Base-by-base conservation (phyloP, 805 yeast species). In the Hermanozyma aechmeae region DNA sequence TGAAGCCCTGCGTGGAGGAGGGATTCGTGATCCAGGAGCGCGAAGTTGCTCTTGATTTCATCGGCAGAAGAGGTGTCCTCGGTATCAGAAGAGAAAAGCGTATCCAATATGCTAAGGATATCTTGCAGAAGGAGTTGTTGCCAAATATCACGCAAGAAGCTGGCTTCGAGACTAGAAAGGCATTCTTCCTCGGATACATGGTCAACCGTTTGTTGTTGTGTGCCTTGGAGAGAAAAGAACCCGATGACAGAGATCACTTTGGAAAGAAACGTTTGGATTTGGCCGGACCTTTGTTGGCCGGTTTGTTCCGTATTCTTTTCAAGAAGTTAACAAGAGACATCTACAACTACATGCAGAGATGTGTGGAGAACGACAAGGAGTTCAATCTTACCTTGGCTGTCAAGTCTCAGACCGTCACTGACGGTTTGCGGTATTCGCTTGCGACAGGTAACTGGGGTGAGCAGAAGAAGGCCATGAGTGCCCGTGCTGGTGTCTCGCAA, bases 391-490 rank as follows among this genome's bases (percentile, higher is more conserved):
- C 94, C 30, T 73, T 92, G 50, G 98, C 98, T 23, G 96, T 92
- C 43, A 89, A 92, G 64, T 85, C 96, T 12, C 87, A 87, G 44
- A 92, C 97, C 3, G 85, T 92, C 46, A 92, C 99, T 22, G 89
- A 94, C 37, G 99, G 99, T 54, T 73, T 92, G 59, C 83, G 93
- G 54, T 92, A 92, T 61, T 92, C 98, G 23, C 70, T 92, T 50
- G 99, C 99, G 31, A 92, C 99, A 11, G 99, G 99, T 70, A 92
- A 92, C 65, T 92, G 99, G 99, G 98, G 99, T 66, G 99, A 92
- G 61, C 99, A 92, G 58, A 89, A 87, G 78, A 92, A 92, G 58
- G 96, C 97, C 10, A 92, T 92, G 98, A 78, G 92, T 37, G 79
- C 96, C 13, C 79, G 95, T 58, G 99, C 98, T 5, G 99, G 99